These are phyloP conservation scores for Parathielavia hyrcaniae DNA, from an alignment of 495 filamentous ascomycete genomes.

Conservation along the genomic window DNA sequence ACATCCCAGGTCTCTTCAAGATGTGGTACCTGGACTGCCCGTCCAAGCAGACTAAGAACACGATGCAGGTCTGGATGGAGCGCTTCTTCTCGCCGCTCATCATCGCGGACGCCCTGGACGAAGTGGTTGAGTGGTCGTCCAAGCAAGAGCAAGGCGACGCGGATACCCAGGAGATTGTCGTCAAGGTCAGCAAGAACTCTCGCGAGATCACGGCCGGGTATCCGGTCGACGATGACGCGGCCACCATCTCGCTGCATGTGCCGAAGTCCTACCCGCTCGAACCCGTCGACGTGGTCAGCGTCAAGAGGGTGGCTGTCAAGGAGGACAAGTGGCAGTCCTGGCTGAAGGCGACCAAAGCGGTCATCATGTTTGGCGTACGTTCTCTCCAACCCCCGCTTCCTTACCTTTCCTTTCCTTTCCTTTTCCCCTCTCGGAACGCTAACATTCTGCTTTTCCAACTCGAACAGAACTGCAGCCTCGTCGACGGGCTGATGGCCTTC, in stretches of 20 bases:
- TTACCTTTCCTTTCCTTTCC: too few relatives aligned
- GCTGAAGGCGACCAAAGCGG: slow-evolving; percentile 78
- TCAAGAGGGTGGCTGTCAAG: slow-evolving; percentile 76
- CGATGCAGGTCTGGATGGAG: slow-evolving; percentile 73
- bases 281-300: slow-evolving; percentile 64
- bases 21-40: slow-evolving; percentile 76
- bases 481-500: slow-evolving; percentile 79
- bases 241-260: slow-evolving; percentile 69
- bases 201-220: slow-evolving; percentile 76
- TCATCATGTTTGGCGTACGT: slow-evolving; percentile 77
- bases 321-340: slow-evolving; percentile 87
- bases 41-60: slow-evolving; percentile 66
- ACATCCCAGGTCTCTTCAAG: slow-evolving; percentile 71
- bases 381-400: background rate
- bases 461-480: slow-evolving; percentile 65
- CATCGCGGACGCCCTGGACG: slow-evolving; percentile 61
- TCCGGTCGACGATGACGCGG: slow-evolving; percentile 77
- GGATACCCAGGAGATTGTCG: slow-evolving; percentile 61
- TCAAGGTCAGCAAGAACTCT: slow-evolving; percentile 63
- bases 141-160: slow-evolving; percentile 50
- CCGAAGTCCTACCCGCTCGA: slow-evolving; percentile 76
- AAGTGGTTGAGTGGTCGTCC: slow-evolving; percentile 64
- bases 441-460: slow-evolving; percentile 7
- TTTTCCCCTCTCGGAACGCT: background rate
- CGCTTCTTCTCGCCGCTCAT: slow-evolving; percentile 80